A percentile compares a stretch with the other conserved stretches of the same genome.
Evolutionary conservation across 169 alveolate genomes (phyloP).

Genomic region (Plasmodium billcollinsi): DNA sequence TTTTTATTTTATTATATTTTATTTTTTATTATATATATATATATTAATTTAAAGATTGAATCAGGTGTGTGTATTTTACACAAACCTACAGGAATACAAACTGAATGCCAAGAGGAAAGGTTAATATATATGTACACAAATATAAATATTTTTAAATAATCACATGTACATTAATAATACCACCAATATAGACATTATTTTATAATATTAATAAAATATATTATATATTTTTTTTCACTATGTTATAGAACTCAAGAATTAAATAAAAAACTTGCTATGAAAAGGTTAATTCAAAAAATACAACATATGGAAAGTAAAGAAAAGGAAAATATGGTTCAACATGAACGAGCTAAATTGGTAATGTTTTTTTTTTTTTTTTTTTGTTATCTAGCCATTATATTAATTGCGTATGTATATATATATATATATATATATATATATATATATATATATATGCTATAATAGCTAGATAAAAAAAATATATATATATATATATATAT

Average conservation of each 20-base stretch:
- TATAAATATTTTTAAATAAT: neutral
- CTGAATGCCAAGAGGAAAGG: conserved; percentile 72
- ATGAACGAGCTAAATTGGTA: conserved; percentile 49
- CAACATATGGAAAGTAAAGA: conserved; percentile 6
- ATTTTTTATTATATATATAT: neutral
- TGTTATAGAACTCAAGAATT: conserved; percentile 65
- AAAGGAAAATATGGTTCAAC: conserved; percentile 14
- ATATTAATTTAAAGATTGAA: conserved; percentile 21
- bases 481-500: neutral
- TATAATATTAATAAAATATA: neutral
- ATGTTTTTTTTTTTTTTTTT: conserved; percentile 24
- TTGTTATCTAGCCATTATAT: neutral
- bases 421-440: too few relatives aligned
- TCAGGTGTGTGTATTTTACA: conserved; percentile 62
- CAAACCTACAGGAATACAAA: conserved; percentile 32
- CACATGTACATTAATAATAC: neutral
- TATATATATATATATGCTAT: neutral
- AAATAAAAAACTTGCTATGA: conserved; percentile 70
- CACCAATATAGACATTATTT: neutral
- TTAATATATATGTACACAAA: conserved; percentile 4
- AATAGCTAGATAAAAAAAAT: neutral
- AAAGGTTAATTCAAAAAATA: conserved; percentile 37
- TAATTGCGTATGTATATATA: neutral
- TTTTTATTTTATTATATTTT: neutral
- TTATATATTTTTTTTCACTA: neutral